phyloP scores from a whole-genome alignment of 2,329 filamentous ascomycete genomes.

The Colletotrichum sp. region DNA sequence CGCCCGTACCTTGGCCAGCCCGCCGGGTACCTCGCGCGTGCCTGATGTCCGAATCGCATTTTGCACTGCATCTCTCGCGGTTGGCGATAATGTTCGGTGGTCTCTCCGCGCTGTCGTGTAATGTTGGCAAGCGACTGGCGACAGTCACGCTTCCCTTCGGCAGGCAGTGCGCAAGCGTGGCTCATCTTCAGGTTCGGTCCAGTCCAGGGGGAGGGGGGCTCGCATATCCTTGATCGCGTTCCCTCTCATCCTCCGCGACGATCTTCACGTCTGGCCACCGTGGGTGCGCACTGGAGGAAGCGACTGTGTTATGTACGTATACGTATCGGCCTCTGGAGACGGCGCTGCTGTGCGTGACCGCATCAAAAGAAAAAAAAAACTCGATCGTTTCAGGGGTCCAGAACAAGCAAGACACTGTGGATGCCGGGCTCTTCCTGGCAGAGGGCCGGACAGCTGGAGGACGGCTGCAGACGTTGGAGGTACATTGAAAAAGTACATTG shows the following conservation, averaged over 20 bases:
- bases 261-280: not conserved
- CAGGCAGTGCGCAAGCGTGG: not conserved
- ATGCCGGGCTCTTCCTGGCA: conserved; percentile 12
- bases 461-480: conserved; percentile 7
- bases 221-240: not conserved
- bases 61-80: not conserved
- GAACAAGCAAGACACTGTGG: conserved; percentile 18
- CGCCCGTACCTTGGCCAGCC: not conserved
- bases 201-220: not conserved
- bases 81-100: not conserved
- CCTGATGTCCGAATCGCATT: not conserved
- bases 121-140: not conserved
- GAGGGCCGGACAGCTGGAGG: conserved; percentile 5
- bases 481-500: conserved; percentile 1
- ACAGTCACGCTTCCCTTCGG: not conserved
- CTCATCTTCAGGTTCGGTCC: not conserved
- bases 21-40: not conserved
- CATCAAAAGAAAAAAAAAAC: conserved; percentile 9
- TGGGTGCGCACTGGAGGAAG: not conserved
- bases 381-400: conserved; percentile 21
- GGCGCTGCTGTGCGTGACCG: not conserved
- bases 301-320: not conserved
- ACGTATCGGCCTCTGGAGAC: not conserved
- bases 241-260: not conserved
- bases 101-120: conserved; percentile 5